Conservation (phyloP, 2,329 filamentous ascomycete genomes). For the Botrytis galanthina region DNA sequence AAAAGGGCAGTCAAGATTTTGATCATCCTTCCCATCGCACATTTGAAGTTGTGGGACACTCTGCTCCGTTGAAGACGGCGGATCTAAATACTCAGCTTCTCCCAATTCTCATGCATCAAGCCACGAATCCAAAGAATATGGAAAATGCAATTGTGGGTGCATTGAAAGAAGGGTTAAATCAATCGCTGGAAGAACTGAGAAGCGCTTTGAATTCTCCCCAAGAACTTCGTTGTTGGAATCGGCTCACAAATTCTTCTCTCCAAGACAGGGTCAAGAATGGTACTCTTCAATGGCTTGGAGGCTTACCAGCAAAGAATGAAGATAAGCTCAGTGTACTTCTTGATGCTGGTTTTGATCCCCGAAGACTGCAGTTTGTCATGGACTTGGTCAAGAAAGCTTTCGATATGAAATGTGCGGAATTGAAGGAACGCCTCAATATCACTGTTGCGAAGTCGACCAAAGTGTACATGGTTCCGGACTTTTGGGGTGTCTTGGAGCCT, state of each 20-base stretch:
- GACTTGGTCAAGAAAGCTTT: slow-evolving; percentile 41
- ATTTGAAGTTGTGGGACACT: slow-evolving; percentile 59
- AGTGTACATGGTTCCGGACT: slow-evolving; percentile 68
- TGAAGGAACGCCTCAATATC: slow-evolving; percentile 58
- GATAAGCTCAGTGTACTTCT: slow-evolving; percentile 56
- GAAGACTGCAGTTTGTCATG: slow-evolving; percentile 48
- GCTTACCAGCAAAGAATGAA: slow-evolving; percentile 37
- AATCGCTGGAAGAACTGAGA: slow-evolving; percentile 53
- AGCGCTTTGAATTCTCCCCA: slow-evolving; percentile 50
- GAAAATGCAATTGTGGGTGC: slow-evolving; percentile 48
- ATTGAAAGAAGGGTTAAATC: slow-evolving; percentile 49
- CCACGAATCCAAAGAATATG: slow-evolving; percentile 48
- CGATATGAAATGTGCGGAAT: slow-evolving; percentile 27
- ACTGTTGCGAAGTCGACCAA: slow-evolving; percentile 60
- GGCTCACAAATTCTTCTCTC: slow-evolving; percentile 44
- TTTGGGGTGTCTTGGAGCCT: slow-evolving; percentile 56
- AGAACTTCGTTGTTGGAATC: slow-evolving; percentile 54
- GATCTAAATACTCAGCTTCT: slow-evolving; percentile 67
- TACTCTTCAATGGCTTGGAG: slow-evolving; percentile 27
- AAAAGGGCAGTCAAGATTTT: slow-evolving; percentile 40
- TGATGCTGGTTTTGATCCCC: slow-evolving; percentile 58
- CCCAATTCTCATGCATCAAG: slow-evolving; percentile 62
- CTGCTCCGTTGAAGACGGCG: slow-evolving; percentile 49
- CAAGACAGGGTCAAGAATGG: slow-evolving; percentile 38
- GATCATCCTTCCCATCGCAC: slow-evolving; percentile 53